Base-by-base conservation (phyloP, 352 stramenopile species). In the Phytophthora kernoviae region DNA sequence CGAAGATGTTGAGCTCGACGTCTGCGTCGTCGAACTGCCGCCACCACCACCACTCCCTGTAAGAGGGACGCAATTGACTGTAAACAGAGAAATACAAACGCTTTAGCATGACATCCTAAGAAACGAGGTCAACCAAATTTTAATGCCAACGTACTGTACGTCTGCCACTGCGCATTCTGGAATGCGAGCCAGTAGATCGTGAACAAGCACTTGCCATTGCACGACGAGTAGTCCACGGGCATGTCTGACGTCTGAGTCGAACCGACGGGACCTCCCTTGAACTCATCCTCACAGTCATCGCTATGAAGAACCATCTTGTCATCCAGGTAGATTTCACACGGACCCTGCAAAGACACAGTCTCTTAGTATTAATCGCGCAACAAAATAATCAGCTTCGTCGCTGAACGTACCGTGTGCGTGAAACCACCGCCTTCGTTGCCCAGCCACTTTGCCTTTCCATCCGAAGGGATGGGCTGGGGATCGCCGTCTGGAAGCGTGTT, bases 151-250 rank as follows among this genome's bases (percentile, higher is more conserved):
- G 22, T 62, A 72, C 70, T 80, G 62, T 81, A 85, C 27, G 64
- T 57, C 40, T 83, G 76, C 63, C 67, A 85, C 53, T 61, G 55
- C 11, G 10, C 42, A 15, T 73, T 68, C 44, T 85, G 70, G 34
- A 85, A 70, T 2, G 10, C 70, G 17, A 84, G 53, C 75, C 75
- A 84, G 65, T 78, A 84, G 50, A 81, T 80, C 0, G 66, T 54
- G 15, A 84, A 46, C 24, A 64, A 62, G 68, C 69, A 84, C 14
- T 62, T 51, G 7, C 53, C 59, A 12, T 62, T 58, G 54, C 75
- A 84, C 5, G 65, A 62, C 21, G 72, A 72, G 17, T 63, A 82
- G 41, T 84, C 75, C 0, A 84, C 57, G 0, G 65, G 56, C 54
- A 66, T 30, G 2, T 54, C 30, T 0, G 64, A 65, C 42, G 44